Evolutionary conservation across 2,329 filamentous ascomycete genomes (phyloP), one percentile per base, ranked within the genome.

Genomic region (Trichothecium roseum): DNA sequence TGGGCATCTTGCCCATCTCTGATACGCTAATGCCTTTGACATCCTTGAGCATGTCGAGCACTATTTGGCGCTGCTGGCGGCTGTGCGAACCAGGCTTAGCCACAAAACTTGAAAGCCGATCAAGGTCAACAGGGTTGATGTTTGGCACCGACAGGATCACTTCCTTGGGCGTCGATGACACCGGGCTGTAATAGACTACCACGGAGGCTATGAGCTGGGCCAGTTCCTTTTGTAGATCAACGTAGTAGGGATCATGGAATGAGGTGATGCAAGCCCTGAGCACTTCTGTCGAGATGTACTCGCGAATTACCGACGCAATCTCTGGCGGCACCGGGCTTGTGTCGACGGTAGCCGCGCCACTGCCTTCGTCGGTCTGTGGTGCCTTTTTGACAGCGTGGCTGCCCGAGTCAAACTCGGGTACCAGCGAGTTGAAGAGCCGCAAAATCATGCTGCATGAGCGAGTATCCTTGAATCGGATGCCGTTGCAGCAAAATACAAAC

Each of bases 211-310:
- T 94, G 27, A 96, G 68, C 16, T 79, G 74, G 1, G 87, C 89
- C 16, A 98, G 70, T 35, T 98, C 88, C 53, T 88, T 89, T 51
- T 98, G 91, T 42, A 93, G 75, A 46, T 98, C 91, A 24, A 95
- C 88, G 57, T 96, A 98, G 57, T 96, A 95, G 0, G 86, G 81
- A 46, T 98, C 91, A 59, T 96, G 84, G 34, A 98, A 76, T 2
- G 84, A 93, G 2, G 81, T 84, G 53, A 95, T 84, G 50, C 84
- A 89, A 0, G 87, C 86, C 62, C 88, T 85, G 34, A 98, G 72
- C 3, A 96, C 85, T 45, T 94, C 84, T 5, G 78, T 78, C 35
- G 80, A 86, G 51, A 96, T 88, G 57, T 88, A 98, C 51, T 94
- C 86, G 35, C 88, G 79, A 42, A 96, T 84, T 7, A 71, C 81